Base-by-base conservation (phyloP, 805 yeast genomes). In the Kockiozyma suomiensis region DNA sequence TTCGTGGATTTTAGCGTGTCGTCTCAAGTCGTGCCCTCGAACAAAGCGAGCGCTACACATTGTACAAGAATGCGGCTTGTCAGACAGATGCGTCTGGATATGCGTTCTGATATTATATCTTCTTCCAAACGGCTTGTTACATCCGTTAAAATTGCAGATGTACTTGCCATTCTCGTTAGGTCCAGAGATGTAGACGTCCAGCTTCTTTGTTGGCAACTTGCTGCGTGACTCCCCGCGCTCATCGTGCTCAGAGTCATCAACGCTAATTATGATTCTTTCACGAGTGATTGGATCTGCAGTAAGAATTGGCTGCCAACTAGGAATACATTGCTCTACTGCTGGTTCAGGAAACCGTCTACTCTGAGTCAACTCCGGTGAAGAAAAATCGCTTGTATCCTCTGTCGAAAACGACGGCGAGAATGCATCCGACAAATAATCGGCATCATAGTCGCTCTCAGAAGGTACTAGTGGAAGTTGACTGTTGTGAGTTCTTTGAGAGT, bases 31-130 rank as follows among this genome's bases (percentile, higher is more conserved):
- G 71, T 94, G 99, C 64, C 93, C 97, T 64, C 99, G 81, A 25
- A 94, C 99, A 76, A 94, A 94, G 40, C 89, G 82, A 67, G 92
- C 89, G 3, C 83, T 81, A 74, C 99, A 94, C 46, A 63, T 66
- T 41, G 78, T 79, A 75, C 99, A 94, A 0, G 81, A 77, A 74
- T 90, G 93, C 0, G 99, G 99, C 64, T 97, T 79, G 73, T 96
- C 99, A 72, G 93, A 86, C 51, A 94, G 75, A 78, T 94, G 99
- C 0, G 99, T 94, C 72, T 94, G 99, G 58, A 94, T 92, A 73
- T 94, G 99, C 0, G 97, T 90, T 63, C 98, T 79, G 12, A 90
- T 90, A 70, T 94, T 94, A 74, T 96, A 96, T 49, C 97, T 80
- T 70, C 99, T 80, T 6, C 91, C 85, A 74, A 94, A 56, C 56